Base-by-base conservation (phyloP, 495 filamentous ascomycete species). In the Lasiosphaeris hirsuta region DNA sequence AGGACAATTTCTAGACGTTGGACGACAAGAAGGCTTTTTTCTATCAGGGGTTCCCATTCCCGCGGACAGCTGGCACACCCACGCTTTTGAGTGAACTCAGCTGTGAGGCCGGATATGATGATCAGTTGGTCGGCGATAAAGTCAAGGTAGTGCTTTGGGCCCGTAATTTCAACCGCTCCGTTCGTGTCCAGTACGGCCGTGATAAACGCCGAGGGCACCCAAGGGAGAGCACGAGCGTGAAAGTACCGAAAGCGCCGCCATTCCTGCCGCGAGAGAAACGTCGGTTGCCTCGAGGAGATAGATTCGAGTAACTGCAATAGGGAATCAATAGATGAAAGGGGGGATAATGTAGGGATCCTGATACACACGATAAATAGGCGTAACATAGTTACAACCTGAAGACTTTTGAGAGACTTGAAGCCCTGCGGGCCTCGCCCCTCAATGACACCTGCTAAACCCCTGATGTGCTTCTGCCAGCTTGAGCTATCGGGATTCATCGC, bases 101-200 rank as follows among this genome's bases (percentile, higher is more conserved):
- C 48, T 17, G 35, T 18, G 33, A 51, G 48, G 34, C 39, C 18
- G 48, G 48, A 14, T 9, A 51, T 30, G 35, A 18, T 51, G 11
- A 39, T 51, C 7, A 51, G 48, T 4, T 51, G 48, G 34, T 51
- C 48, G 33, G 39, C 4, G 48, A 39, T 39, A 35, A 51, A 51
- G 14, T 51, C 48, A 14, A 51, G 48, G n/a, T 15, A 51, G 48
- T 39, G 48, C 14, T 5, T 51, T 17, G 48, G 48, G 10, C 48
- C 48, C 14, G n/a, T n/a, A n/a, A 39, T 17, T 38, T n/a, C 6
- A 1, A 8, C 2, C 5, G 42, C 17, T 34, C 18, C 35, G 45
- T 7, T 3, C 35, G 6, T 49, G 17, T 10, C 45, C 10, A 1
- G 45, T n/a, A n/a, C 7, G 3, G 9, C 48, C 11, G 11, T n/a